phyloP scores from a whole-genome alignment of 108 stramenopile genomes.

The Skeletonema tropicum region DNA sequence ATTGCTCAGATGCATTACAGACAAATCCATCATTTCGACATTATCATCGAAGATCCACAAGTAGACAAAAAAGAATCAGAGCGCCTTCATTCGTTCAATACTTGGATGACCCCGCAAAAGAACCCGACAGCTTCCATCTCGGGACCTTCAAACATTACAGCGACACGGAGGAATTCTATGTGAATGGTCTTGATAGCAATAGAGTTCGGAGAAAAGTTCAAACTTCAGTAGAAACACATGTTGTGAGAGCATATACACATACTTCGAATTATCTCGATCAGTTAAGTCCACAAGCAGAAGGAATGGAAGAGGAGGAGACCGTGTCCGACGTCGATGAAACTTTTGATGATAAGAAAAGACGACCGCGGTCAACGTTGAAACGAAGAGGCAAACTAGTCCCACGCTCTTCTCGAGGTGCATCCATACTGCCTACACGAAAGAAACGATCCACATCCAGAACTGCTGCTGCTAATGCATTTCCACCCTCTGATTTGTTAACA shows the following conservation, averaged over 20 bases:
- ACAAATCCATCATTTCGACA: constrained; percentile 21
- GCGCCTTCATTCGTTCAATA: constrained; percentile 12
- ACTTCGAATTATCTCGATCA: neutral
- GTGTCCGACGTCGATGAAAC: neutral
- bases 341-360: neutral
- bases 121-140: constrained; percentile 16
- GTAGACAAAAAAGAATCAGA: constrained; percentile 4
- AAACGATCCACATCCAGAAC: neutral
- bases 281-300: constrained; percentile 1
- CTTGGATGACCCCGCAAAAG: neutral
- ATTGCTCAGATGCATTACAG: constrained; percentile 19
- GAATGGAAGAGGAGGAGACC: neutral
- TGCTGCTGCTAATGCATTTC: neutral
- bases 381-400: constrained; percentile 26
- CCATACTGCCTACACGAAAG: constrained; percentile 34
- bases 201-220: constrained; percentile 23
- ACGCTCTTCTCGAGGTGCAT: constrained; percentile 16
- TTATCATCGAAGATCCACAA: neutral
- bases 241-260: constrained; percentile 8
- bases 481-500: constrained; percentile 41
- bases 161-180: constrained; percentile 13
- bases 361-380: neutral
- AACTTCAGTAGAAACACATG: constrained; percentile 20
- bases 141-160: constrained; percentile 9
- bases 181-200: constrained; percentile 3